Evolutionary conservation across 495 filamentous ascomycete species (phyloP).

Genomic region (Elasticomyces elasticus): DNA sequence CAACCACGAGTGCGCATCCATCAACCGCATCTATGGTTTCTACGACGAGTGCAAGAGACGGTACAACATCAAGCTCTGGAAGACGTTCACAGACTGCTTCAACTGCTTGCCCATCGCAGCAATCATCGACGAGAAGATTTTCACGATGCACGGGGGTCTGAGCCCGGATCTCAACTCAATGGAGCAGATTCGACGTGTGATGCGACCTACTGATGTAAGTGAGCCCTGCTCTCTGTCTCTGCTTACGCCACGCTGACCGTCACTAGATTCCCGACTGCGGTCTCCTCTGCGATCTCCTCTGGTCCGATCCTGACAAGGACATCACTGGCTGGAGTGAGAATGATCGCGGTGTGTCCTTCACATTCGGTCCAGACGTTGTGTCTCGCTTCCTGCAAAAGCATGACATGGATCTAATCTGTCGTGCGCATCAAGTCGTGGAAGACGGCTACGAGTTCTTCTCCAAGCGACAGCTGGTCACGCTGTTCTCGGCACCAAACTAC

Average conservation of each 20-base stretch:
- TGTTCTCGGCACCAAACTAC: constrained; percentile 98
- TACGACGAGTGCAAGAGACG: constrained; percentile 99
- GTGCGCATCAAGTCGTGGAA: constrained; percentile 97
- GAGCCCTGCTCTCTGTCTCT: neutral
- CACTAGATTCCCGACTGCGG: constrained; percentile 93
- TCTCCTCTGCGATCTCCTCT: constrained; percentile 90
- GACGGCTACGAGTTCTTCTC: constrained; percentile 99
- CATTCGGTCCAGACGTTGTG: constrained; percentile 97
- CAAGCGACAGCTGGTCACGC: constrained; percentile 91
- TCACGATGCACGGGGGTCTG: constrained; percentile 98
- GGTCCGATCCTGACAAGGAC: constrained; percentile 99
- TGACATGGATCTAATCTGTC: constrained; percentile 99
- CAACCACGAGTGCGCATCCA: constrained; percentile 98
- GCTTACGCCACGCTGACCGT: neutral
- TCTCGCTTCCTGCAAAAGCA: constrained; percentile 98
- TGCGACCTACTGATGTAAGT: constrained; percentile 97
- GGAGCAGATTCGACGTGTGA: constrained; percentile 98
- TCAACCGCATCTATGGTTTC: constrained; percentile 99
- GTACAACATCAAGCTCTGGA: constrained; percentile 99
- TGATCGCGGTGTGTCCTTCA: constrained; percentile 96
- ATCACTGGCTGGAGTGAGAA: constrained; percentile 99
- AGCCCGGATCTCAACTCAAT: constrained; percentile 98
- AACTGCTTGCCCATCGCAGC: constrained; percentile 99
- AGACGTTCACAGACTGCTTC: constrained; percentile 99
- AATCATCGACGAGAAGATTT: constrained; percentile 99